A percentile compares a stretch with the other conserved stretches of the same genome.
Evolutionary conservation across 1,139 yeast species (phyloP).

Genomic region (Debaryomyces nepalensis): DNA sequence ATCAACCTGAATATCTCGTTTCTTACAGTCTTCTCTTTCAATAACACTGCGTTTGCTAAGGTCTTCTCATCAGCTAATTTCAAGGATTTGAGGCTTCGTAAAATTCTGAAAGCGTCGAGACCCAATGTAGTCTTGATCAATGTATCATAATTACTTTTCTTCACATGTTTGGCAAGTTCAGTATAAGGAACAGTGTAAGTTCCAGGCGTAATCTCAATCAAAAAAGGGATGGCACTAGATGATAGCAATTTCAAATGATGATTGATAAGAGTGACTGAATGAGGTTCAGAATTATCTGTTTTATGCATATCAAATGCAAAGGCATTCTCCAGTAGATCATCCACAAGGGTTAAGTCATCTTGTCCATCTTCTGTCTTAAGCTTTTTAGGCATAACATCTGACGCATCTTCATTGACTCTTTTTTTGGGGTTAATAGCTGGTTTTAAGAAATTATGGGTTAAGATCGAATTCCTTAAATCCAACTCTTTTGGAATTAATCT

Average conservation of each 20-base stretch:
- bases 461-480: conserved; percentile 55
- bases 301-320: conserved; percentile 24
- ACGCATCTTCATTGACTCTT: conserved; percentile 30
- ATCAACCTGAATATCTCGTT: conserved; percentile 60
- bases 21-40: conserved; percentile 78
- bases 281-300: conserved; percentile 24
- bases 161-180: conserved; percentile 49
- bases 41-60: conserved; percentile 73
- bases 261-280: conserved; percentile 34
- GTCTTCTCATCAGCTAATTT: conserved; percentile 83
- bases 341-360: conserved; percentile 14
- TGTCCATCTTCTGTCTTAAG: conserved; percentile 49
- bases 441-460: conserved; percentile 41
- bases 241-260: conserved; percentile 59
- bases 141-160: conserved; percentile 62
- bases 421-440: conserved; percentile 27
- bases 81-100: conserved; percentile 68
- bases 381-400: conserved; percentile 36
- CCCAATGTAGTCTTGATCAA: conserved; percentile 63
- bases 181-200: conserved; percentile 46
- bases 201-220: conserved; percentile 49
- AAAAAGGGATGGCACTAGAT: conserved; percentile 48
- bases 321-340: conserved; percentile 14
- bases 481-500: conserved; percentile 48
- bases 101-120: conserved; percentile 59